Evolutionary conservation across 2,329 filamentous ascomycete genomes (phyloP).

Genomic region (Fusarium pseudonygamai): DNA sequence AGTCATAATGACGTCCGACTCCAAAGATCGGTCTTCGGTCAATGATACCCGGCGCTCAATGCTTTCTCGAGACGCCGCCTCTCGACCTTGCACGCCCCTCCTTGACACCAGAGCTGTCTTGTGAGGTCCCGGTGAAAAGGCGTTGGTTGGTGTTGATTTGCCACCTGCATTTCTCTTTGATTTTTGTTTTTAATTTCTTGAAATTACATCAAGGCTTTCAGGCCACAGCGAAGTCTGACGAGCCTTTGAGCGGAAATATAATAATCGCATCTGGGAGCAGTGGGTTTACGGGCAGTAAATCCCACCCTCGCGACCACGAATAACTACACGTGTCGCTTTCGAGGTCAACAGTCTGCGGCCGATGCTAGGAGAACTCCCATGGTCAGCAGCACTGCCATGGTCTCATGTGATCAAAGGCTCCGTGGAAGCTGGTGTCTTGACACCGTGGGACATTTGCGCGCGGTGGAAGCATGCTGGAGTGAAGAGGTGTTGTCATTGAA

Average conservation of each 20-base stretch:
- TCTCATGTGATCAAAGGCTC: constrained; percentile 23
- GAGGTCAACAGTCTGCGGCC: not conserved
- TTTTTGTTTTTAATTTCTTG: constrained; percentile 29
- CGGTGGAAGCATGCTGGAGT: constrained; percentile 21
- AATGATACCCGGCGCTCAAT: constrained; percentile 70
- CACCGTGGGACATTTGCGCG: constrained; percentile 23
- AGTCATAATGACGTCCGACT: constrained; percentile 64
- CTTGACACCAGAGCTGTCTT: constrained; percentile 48
- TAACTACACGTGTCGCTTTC: not conserved
- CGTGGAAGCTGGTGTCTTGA: constrained; percentile 20
- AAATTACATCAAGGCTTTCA: constrained; percentile 29
- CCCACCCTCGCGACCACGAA: constrained; percentile 1
- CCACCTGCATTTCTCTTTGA: constrained; percentile 43
- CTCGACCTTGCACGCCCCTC: constrained; percentile 41
- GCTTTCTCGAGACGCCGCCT: constrained; percentile 54
- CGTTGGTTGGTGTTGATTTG: constrained; percentile 51
- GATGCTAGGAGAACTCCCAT: not conserved
- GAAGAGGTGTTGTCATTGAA: constrained; percentile 18
- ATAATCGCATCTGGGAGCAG: constrained; percentile 27
- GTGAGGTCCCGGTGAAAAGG: constrained; percentile 53
- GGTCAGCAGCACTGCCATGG: constrained; percentile 9
- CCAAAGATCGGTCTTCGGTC: constrained; percentile 44
- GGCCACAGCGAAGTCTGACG: constrained; percentile 17
- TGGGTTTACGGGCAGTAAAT: not conserved
- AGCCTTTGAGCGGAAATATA: constrained; percentile 23